A percentile compares a stretch with the other conserved stretches of the same genome.
Conservation (phyloP, 768 basidiomycete genomes). For the Dentipellis fragilis region DNA sequence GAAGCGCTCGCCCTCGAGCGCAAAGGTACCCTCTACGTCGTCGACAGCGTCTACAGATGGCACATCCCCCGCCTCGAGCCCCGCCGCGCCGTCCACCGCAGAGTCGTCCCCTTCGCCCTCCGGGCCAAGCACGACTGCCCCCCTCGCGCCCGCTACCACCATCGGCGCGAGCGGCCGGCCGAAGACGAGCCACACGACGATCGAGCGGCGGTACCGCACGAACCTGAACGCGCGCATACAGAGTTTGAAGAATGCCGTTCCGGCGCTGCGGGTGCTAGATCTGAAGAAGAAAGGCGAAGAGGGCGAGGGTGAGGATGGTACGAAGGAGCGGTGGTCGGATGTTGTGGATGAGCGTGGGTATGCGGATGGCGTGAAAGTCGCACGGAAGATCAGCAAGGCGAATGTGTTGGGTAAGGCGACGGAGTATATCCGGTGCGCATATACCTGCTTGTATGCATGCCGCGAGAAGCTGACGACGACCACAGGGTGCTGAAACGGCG, state of each 20-base stretch:
- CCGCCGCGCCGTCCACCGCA: slow-evolving; percentile 16
- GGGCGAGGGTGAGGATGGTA: background rate
- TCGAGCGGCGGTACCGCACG: slow-evolving; percentile 81
- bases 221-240: slow-evolving; percentile 84
- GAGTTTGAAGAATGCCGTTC: slow-evolving; percentile 69
- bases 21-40: slow-evolving; percentile 10
- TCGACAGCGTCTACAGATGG: slow-evolving; percentile 14
- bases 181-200: slow-evolving; percentile 88
- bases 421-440: slow-evolving; percentile 65
- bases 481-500: slow-evolving; percentile 69
- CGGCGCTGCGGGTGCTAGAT: slow-evolving; percentile 73
- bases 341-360: slow-evolving; percentile 76
- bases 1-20: background rate
- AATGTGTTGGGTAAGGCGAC: slow-evolving; percentile 85
- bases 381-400: slow-evolving; percentile 84
- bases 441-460: background rate
- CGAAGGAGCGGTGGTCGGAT: slow-evolving; percentile 25
- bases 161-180: slow-evolving; percentile 28
- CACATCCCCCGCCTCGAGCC: slow-evolving; percentile 32
- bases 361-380: slow-evolving; percentile 88
- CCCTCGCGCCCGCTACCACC: slow-evolving; percentile 11
- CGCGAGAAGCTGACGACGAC: background rate
- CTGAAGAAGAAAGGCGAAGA: slow-evolving; percentile 21
- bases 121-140: slow-evolving; percentile 10
- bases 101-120: slow-evolving; percentile 8